phyloP scores from a whole-genome alignment of 768 basidiomycete genomes.

The Coprinellus micaceus region DNA sequence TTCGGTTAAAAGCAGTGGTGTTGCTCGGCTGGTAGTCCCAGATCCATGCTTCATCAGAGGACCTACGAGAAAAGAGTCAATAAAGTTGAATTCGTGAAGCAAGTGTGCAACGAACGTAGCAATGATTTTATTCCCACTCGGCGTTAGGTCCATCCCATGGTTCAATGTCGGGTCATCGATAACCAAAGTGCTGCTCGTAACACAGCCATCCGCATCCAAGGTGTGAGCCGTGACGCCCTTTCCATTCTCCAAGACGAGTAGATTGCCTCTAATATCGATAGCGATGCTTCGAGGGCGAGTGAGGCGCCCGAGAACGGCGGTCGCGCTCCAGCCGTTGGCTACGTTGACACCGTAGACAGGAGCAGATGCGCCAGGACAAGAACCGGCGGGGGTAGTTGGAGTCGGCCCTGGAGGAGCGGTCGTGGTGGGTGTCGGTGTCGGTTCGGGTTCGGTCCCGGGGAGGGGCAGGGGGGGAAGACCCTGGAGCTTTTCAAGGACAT shows the following conservation, averaged over 20 bases:
- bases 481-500: neutral
- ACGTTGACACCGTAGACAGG: conserved; percentile 1
- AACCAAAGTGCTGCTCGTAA: conserved; percentile 3
- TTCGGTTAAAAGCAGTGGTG: neutral
- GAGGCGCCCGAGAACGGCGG: conserved; percentile 6
- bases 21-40: conserved; percentile 5
- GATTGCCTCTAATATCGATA: conserved; percentile 1
- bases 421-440: neutral
- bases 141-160: conserved; percentile 8
- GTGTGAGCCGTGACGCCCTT: conserved; percentile 9
- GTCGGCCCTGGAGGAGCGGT: neutral
- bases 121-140: conserved; percentile 1
- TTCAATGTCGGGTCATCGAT: conserved; percentile 3
- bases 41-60: conserved; percentile 7
- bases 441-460: neutral
- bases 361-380: conserved; percentile 5
- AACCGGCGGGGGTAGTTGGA: neutral
- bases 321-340: conserved; percentile 2
- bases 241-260: conserved; percentile 5
- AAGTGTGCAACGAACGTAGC: conserved; percentile 2
- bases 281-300: conserved; percentile 1
- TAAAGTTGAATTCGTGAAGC: neutral
- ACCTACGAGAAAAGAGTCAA: conserved; percentile 1
- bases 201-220: conserved; percentile 5
- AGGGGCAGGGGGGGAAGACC: neutral